phyloP scores from a whole-genome alignment of 441 rosid genomes.

The Daphne laureola region DNA sequence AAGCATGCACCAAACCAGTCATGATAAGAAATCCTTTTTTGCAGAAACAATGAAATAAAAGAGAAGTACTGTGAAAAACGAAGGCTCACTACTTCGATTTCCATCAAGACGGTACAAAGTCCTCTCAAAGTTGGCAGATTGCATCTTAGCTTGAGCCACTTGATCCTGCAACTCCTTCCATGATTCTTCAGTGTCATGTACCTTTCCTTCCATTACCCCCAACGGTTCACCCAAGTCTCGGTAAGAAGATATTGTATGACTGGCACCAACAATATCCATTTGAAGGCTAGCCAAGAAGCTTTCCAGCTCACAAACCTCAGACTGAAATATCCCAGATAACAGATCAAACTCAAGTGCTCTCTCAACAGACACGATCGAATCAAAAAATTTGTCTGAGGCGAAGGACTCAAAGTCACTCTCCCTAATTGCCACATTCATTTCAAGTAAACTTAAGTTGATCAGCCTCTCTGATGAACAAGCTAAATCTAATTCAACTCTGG shows the following conservation, averaged over 20 bases:
- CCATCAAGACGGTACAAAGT: slow-evolving; percentile 37
- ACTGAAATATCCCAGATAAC: slow-evolving; percentile 53
- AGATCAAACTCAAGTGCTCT: slow-evolving; percentile 65
- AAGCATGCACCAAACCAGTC: no score
- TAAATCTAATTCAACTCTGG: slow-evolving; percentile 59
- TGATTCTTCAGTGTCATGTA: slow-evolving; percentile 44
- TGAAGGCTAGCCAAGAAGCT: slow-evolving; percentile 30
- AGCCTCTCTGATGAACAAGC: slow-evolving; percentile 75
- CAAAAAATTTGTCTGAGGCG: slow-evolving; percentile 26
- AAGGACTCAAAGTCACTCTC: slow-evolving; percentile 66
- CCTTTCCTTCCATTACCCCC: slow-evolving; percentile 48
- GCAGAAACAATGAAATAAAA: no score
- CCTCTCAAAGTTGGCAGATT: slow-evolving; percentile 48
- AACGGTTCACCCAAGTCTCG: slow-evolving; percentile 37
- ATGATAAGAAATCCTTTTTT: no score
- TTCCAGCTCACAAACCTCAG: slow-evolving; percentile 63
- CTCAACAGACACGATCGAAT: slow-evolving; percentile 29
- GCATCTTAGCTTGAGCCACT: slow-evolving; percentile 57
- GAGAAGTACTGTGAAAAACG: no score
- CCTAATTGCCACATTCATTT: slow-evolving; percentile 64
- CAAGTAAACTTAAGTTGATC: slow-evolving; percentile 58
- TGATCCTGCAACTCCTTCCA: slow-evolving; percentile 48
- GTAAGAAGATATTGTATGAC: slow-evolving; percentile 36
- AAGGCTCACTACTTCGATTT: slow-evolving; percentile 41
- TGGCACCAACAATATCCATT: slow-evolving; percentile 28